Percentiles rank a stretch among this genome's conserved stretches.
These are phyloP conservation scores for Penicillium salamii DNA, from an alignment of 495 filamentous ascomycete species.

Conservation along the genomic window DNA sequence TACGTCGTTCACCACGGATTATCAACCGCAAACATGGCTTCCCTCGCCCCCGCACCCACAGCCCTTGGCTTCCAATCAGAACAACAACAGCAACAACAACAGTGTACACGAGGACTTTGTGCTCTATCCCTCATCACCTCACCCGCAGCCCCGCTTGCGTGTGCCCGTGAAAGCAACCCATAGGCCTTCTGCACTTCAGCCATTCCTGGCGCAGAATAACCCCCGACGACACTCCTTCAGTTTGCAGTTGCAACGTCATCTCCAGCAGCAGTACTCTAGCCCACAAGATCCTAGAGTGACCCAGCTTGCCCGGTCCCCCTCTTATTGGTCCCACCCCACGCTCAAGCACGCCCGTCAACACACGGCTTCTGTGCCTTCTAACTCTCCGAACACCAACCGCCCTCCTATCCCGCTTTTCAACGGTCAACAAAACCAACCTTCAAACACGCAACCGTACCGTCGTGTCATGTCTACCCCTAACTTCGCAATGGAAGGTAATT, in stretches of 20 bases:
- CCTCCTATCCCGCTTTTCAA: slow-evolving; percentile 54
- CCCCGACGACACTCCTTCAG: slow-evolving; percentile 34
- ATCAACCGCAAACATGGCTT: slow-evolving; percentile 60
- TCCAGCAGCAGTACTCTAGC: slow-evolving; percentile 36
- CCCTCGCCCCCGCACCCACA: slow-evolving; percentile 49
- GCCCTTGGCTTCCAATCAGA: slow-evolving; percentile 47
- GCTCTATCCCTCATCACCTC: slow-evolving; percentile 35
- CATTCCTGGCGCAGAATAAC: slow-evolving; percentile 33
- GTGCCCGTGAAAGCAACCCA: slow-evolving; percentile 37
- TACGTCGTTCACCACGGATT: slow-evolving; percentile 65
- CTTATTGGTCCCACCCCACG: slow-evolving; percentile 44
- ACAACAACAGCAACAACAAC: slow-evolving; percentile 41
- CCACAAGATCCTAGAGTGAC: slow-evolving; percentile 37
- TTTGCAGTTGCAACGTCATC: slow-evolving; percentile 37
- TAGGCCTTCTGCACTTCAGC: slow-evolving; percentile 36
- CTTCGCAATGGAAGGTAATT: slow-evolving; percentile 27
- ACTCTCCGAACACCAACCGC: slow-evolving; percentile 39
- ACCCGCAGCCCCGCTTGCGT: slow-evolving; percentile 36
- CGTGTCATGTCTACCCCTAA: slow-evolving; percentile 44
- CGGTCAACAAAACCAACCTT: slow-evolving; percentile 26
- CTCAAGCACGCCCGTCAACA: slow-evolving; percentile 34
- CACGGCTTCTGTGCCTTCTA: slow-evolving; percentile 35
- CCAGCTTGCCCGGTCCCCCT: slow-evolving; percentile 41
- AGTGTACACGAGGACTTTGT: slow-evolving; percentile 47
- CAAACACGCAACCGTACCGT: slow-evolving; percentile 18